Evolutionary conservation across 1,284 basidiomycete genomes (phyloP).

Genomic region (Trametes polyzona): DNA sequence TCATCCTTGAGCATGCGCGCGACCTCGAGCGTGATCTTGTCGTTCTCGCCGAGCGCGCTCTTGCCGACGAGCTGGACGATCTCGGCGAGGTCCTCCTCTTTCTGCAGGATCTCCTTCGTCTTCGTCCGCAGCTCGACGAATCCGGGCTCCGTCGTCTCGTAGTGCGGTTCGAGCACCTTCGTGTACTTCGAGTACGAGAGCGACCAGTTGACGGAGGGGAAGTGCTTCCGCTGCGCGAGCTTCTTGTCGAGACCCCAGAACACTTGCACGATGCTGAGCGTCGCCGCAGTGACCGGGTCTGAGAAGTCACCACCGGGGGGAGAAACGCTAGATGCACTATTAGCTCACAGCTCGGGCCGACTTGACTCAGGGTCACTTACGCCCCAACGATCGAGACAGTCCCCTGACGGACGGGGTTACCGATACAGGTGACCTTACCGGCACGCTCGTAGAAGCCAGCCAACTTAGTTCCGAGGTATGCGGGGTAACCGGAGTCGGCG

Average conservation of each 20-base stretch:
- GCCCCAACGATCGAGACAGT: conserved; percentile 99
- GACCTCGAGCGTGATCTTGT: conserved; percentile 99
- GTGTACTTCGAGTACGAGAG: conserved; percentile 99
- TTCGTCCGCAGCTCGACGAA: conserved; percentile 92
- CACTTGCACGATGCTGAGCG: conserved; percentile 98
- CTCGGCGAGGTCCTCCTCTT: conserved; percentile 98
- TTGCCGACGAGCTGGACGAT: conserved; percentile 99
- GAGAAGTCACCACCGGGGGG: conserved; percentile 99
- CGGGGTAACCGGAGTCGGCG: conserved; percentile 98
- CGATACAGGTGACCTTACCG: conserved; percentile 94
- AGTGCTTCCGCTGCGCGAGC: conserved; percentile 96
- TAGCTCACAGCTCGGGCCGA: conserved; percentile 1
- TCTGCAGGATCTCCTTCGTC: conserved; percentile 97
- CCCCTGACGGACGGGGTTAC: conserved; percentile 87
- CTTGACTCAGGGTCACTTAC: conserved; percentile 54
- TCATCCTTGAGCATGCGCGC: conserved; percentile 98
- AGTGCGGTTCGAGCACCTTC: conserved; percentile 93
- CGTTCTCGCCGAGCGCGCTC: conserved; percentile 94
- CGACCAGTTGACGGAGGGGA: conserved; percentile 99
- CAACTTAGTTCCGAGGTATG: conserved; percentile 95
- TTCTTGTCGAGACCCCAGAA: conserved; percentile 98
- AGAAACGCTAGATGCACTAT: conserved; percentile 71
- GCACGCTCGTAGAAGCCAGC: conserved; percentile 99
- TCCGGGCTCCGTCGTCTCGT: conserved; percentile 89
- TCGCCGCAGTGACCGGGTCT: conserved; percentile 97